Percentiles rank a stretch among this genome's conserved stretches.
Evolutionary conservation across 768 basidiomycete genomes (phyloP).

Genomic region (Strobilomyces confusus): DNA sequence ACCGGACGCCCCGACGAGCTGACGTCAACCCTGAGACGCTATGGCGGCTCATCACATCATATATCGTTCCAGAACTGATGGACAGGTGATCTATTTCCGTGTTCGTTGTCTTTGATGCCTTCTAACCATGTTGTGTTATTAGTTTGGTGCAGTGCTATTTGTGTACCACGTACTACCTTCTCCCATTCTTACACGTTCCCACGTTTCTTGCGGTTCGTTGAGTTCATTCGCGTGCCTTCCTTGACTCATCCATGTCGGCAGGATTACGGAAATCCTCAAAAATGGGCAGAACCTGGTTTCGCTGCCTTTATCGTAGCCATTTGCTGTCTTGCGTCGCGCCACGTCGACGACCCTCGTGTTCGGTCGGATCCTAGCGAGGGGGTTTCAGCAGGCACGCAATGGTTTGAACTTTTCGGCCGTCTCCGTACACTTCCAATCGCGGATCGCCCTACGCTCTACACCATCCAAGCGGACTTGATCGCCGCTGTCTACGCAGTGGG

Average conservation of each 20-base stretch:
- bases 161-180: conserved; percentile 89
- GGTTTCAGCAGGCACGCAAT: conserved; percentile 85
- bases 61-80: conserved; percentile 88
- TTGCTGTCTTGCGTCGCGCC: conserved; percentile 87
- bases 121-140: conserved; percentile 12
- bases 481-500: conserved; percentile 94
- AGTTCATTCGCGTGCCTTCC: conserved; percentile 7
- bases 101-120: conserved; percentile 5
- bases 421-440: conserved; percentile 86
- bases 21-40: conserved; percentile 83
- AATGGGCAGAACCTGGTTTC: conserved; percentile 95
- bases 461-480: conserved; percentile 84
- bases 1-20: conserved; percentile 66
- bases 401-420: conserved; percentile 85
- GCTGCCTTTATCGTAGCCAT: conserved; percentile 91
- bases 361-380: conserved; percentile 78
- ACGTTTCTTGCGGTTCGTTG: conserved; percentile 70
- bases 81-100: conserved; percentile 64
- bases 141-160: conserved; percentile 82
- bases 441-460: conserved; percentile 87
- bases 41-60: conserved; percentile 84
- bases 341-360: conserved; percentile 89
- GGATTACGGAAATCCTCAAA: conserved; percentile 92
- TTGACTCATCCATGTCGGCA: conserved; percentile 29
- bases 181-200: conserved; percentile 91